Evolutionary conservation across 306 rosid genomes (phyloP), one percentile per base, ranked within the genome.

Genomic region (Begonia loranthoides): DNA sequence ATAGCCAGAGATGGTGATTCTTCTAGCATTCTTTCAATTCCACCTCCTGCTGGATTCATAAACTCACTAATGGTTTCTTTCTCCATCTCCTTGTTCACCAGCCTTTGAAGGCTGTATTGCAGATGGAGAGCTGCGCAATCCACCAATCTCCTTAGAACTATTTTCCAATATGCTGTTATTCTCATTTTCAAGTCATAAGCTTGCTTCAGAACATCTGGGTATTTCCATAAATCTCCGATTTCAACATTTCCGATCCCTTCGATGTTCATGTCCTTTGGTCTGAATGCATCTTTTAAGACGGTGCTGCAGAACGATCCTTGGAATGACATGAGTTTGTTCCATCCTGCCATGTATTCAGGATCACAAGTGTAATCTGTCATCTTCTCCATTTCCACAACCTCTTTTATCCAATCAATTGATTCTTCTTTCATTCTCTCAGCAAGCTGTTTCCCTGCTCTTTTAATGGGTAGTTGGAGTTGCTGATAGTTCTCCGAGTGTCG

Each of bases 141-240:
- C 10, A 60, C 65, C 65, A 51, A 50, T 60, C 65, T 60, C 28
- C 57, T 60, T 50, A 60, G 41, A 1, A 50, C 57, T 19, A 60
- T 60, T 50, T 60, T 60, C 65, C 65, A 60, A 19, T 60, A 60
- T 1, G 65, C 65, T 0, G 47, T 41, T 50, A 60, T 60, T 47
- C 65, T 60, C 65, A 60, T 60, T 36, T 60, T 60, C 57, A 60
- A 40, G 38, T 60, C 65, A 10, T 50, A 60, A 5, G 65, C 65
- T 53, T 60, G 57, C 14, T 41, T 40, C 52, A 60, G 33, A 60
- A 14, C 41, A 41, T 60, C 65, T 22, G 57, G 51, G 34, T 60
- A 34, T 53, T 60, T 6, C 65, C 65, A 22, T 14, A 60, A 49
- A 10, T 50, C 24, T 13, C 57, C 65, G 0, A 51, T 56, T 9